phyloP scores from a whole-genome alignment of 805 yeast genomes.

The Pichia thaimueangensis region DNA sequence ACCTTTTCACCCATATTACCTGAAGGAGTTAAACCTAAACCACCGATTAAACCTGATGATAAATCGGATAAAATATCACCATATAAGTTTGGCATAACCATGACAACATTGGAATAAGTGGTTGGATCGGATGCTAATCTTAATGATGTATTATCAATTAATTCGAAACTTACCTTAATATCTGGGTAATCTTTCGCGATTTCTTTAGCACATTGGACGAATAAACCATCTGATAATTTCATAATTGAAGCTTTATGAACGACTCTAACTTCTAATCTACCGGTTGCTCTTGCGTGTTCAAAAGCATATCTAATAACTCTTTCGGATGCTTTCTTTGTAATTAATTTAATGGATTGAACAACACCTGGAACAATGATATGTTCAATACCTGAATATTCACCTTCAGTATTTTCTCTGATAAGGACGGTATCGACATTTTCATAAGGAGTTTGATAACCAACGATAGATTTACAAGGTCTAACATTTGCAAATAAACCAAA shows the following conservation, averaged over 20 bases:
- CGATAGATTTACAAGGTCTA: conserved; percentile 91
- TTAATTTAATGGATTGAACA: conserved; percentile 94
- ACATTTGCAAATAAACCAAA: conserved; percentile 95
- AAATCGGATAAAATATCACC: conserved; percentile 99
- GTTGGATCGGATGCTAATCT: conserved; percentile 85
- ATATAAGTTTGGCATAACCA: conserved; percentile 98
- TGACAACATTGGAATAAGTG: conserved; percentile 79
- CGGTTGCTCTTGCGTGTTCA: conserved; percentile 87
- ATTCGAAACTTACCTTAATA: conserved; percentile 73
- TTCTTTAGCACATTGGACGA: conserved; percentile 86
- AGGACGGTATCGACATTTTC: conserved; percentile 87
- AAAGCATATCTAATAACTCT: conserved; percentile 95
- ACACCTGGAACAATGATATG: conserved; percentile 98
- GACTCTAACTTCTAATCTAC: conserved; percentile 82
- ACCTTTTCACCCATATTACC: conserved; percentile 99
- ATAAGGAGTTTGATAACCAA: conserved; percentile 90
- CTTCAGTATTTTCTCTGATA: conserved; percentile 99
- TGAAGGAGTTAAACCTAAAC: conserved; percentile 97
- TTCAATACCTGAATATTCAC: conserved; percentile 99
- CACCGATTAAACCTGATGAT: conserved; percentile 97
- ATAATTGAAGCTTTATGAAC: conserved; percentile 98
- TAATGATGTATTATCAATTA: conserved; percentile 93
- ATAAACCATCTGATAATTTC: conserved; percentile 97
- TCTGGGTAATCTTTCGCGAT: conserved; percentile 90
- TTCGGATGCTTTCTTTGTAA: conserved; percentile 94